Evolutionary conservation across 2,329 filamentous ascomycete species (phyloP), one percentile per base, ranked within the genome.

Genomic region (Trichoderma polysporum): DNA sequence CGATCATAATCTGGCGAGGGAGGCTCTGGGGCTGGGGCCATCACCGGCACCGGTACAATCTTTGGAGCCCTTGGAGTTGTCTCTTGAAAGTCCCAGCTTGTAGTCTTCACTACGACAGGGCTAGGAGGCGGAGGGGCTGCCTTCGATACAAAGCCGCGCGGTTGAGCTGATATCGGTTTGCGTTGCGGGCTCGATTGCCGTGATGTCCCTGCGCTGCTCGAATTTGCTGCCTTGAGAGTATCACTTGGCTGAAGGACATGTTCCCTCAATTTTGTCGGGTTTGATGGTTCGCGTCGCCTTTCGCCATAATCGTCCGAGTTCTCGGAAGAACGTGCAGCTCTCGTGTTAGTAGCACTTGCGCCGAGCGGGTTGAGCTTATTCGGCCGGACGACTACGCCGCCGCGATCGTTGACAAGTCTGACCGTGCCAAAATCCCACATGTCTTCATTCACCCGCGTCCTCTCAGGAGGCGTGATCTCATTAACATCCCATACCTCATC

Each of bases 391-490:
- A 85, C 74, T 1, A 86, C 75, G 33, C 84, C 85, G 68, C 89
- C 88, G 31, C 87, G 85, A 63, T 90, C 88, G 35, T 86, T 87
- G n/a, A 90, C 89, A 6, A 96, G 89, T 66, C 94, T 87, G 61
- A 99, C 92, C 0, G 95, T 99, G 50, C 95, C 95, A 81, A 99
- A 99, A 78, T 99, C 95, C 95, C 95, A 99, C 76, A 98, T 88
- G 77, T 98, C 95, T 76, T 97, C 92, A 69, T 90, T 85, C 8
- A 86, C 81, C 19, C 80, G 81, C 70, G 83, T 79, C 37, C 91
- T 85, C 66, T 89, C 85, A 1, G 82, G 69, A 22, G 81, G 80
- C 8, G 82, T 80, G 13, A 83, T 80, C 54, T 87, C 84, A 41
- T 86, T 83, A 9, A 82, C 84, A 25, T 91, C 88, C 73, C 76